A percentile compares a stretch with the other conserved stretches of the same genome.
Evolutionary conservation across 1,284 basidiomycete species (phyloP).

Genomic region (Tylopilus sp.): DNA sequence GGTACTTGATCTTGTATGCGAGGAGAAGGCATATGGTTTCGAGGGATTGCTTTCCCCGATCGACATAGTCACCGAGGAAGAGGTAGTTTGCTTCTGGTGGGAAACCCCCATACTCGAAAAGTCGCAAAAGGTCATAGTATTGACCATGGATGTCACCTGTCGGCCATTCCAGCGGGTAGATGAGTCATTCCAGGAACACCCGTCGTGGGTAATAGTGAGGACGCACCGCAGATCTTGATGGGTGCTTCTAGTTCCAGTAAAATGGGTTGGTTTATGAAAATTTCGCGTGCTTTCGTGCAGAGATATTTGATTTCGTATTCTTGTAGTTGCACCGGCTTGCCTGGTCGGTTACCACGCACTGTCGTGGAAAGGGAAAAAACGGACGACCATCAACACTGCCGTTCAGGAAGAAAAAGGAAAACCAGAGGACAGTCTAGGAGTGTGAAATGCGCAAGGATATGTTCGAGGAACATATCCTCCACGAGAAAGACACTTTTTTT

Average conservation of each 20-base stretch:
- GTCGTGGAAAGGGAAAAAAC: conserved; percentile 13
- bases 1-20: conserved; percentile 97
- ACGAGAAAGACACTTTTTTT: conserved; percentile 8
- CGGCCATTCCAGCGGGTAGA: conserved; percentile 6
- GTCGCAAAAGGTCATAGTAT: conserved; percentile 89
- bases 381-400: conserved; percentile 14
- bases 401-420: neutral
- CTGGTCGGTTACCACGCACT: conserved; percentile 92
- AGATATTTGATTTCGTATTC: conserved; percentile 96
- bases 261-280: conserved; percentile 95
- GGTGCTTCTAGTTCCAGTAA: conserved; percentile 90
- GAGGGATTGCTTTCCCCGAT: conserved; percentile 90
- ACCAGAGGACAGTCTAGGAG: neutral
- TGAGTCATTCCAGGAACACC: conserved; percentile 16
- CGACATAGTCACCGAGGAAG: conserved; percentile 93
- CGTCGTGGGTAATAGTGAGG: neutral
- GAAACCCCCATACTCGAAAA: conserved; percentile 94
- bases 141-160: conserved; percentile 92
- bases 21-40: conserved; percentile 90
- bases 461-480: conserved; percentile 3
- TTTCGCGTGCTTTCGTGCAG: conserved; percentile 91
- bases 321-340: conserved; percentile 89
- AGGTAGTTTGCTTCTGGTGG: conserved; percentile 95
- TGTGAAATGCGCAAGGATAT: conserved; percentile 1
- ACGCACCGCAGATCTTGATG: conserved; percentile 95